Conservation (phyloP, 1,284 basidiomycete species). For the Kalmanozyma brasiliensis region DNA sequence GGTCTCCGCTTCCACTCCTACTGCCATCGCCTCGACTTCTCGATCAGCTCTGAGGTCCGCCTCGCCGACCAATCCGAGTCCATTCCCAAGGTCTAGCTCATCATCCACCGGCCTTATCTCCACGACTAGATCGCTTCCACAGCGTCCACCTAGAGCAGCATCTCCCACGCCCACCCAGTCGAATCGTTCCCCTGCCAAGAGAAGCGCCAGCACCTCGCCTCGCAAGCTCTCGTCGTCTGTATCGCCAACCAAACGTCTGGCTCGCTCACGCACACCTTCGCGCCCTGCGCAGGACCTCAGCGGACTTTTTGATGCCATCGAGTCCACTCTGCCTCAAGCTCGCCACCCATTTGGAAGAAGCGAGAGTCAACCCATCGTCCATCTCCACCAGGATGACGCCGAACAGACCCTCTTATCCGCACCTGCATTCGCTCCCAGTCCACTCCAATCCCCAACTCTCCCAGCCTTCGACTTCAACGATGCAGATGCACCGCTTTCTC, state of each 20-base stretch:
- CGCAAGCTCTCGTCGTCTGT: constrained; percentile 14
- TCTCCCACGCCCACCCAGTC: constrained; percentile 26
- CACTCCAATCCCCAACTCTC: constrained; percentile 22
- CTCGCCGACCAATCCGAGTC: constrained; percentile 9
- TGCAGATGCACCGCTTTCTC: constrained; percentile 6
- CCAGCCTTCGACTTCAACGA: constrained; percentile 3
- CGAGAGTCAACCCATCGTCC: constrained; percentile 31
- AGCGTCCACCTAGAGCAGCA: constrained; percentile 23
- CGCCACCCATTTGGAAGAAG: constrained; percentile 36
- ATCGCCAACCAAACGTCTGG: constrained; percentile 28
- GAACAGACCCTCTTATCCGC: background rate
- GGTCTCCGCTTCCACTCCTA: constrained; percentile 2
- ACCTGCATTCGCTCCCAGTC: constrained; percentile 13
- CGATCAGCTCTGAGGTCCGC: constrained; percentile 7
- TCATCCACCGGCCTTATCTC: constrained; percentile 9
- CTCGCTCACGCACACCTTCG: constrained; percentile 34
- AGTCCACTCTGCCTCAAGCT: constrained; percentile 18
- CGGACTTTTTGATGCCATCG: constrained; percentile 42
- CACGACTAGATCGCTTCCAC: constrained; percentile 19
- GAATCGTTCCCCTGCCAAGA: constrained; percentile 15
- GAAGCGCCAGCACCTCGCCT: constrained; percentile 39
- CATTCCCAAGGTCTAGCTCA: constrained; percentile 15
- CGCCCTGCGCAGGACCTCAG: constrained; percentile 40
- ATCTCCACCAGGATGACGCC: constrained; percentile 9
- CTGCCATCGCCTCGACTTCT: background rate